These are phyloP conservation scores for Termitomyces eurrhizus DNA, from an alignment of 768 basidiomycete genomes.

Conservation along the genomic window DNA sequence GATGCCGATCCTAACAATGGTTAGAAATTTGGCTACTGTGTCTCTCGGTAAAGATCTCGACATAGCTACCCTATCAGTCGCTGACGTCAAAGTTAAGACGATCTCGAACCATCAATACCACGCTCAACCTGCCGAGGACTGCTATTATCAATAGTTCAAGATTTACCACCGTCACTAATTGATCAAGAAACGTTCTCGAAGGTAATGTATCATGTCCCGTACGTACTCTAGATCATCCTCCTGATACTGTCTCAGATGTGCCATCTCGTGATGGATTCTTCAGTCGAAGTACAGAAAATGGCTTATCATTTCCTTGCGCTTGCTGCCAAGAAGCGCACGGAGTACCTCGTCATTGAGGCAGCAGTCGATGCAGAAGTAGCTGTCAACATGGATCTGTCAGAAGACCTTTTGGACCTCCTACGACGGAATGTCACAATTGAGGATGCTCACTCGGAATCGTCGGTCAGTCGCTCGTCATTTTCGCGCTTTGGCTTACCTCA, in stretches of 20 bases:
- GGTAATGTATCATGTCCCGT: constrained; percentile 30
- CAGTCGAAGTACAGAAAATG: constrained; percentile 65
- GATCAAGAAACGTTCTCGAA: constrained; percentile 61
- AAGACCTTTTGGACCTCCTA: constrained; percentile 62
- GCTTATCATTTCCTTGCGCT: constrained; percentile 68
- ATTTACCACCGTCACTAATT: constrained; percentile 59
- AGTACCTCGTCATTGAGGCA: constrained; percentile 82
- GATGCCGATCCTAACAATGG: constrained; percentile 45
- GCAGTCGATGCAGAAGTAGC: constrained; percentile 68
- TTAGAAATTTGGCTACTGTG: constrained; percentile 57
- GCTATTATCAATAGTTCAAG: constrained; percentile 63
- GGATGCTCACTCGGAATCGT: constrained; percentile 31
- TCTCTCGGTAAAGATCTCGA: constrained; percentile 37
- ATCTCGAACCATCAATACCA: constrained; percentile 43
- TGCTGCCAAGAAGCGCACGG: constrained; percentile 73
- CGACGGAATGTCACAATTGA: constrained; percentile 39
- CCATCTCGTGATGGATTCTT: constrained; percentile 68
- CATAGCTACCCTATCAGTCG: background rate
- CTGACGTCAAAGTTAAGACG: constrained; percentile 17
- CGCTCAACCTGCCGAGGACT: constrained; percentile 64
- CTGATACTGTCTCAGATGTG: constrained; percentile 53
- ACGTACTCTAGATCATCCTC: background rate
- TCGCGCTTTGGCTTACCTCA: background rate
- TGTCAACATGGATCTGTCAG: constrained; percentile 55
- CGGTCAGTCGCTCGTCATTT: constrained; percentile 23